Evolutionary conservation across 83 land plant genomes (phyloP).

Genomic region (Isoetes engelmannii): DNA sequence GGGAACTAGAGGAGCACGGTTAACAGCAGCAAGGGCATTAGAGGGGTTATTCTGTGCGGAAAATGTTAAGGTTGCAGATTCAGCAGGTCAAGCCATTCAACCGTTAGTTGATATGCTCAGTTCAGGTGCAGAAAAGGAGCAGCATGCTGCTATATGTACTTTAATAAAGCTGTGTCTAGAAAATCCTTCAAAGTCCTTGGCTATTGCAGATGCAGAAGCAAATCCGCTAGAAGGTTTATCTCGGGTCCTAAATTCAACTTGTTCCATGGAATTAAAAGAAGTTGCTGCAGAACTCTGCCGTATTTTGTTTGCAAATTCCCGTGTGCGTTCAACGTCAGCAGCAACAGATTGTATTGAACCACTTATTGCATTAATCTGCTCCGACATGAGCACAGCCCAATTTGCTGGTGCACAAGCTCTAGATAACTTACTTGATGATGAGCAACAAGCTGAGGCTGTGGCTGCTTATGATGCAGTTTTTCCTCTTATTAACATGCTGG

Average conservation of each 20-base stretch:
- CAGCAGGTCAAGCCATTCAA: constrained; percentile 70
- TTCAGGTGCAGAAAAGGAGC: constrained; percentile 85
- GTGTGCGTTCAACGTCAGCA: constrained; percentile 76
- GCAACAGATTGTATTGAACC: constrained; percentile 93
- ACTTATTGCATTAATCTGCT: constrained; percentile 61
- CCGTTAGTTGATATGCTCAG: constrained; percentile 87
- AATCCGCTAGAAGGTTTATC: constrained; percentile 91
- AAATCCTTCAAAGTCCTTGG: constrained; percentile 77
- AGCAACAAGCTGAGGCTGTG: constrained; percentile 84
- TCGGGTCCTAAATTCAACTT: constrained; percentile 69
- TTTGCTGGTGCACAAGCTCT: constrained; percentile 82
- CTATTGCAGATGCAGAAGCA: constrained; percentile 84
- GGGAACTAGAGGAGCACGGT: constrained; percentile 79
- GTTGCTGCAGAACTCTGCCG: constrained; percentile 83
- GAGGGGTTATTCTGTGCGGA: constrained; percentile 77
- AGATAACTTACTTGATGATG: constrained; percentile 87
- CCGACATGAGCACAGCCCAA: constrained; percentile 66
- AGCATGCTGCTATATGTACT: constrained; percentile 88
- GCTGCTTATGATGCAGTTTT: constrained; percentile 96
- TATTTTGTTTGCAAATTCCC: constrained; percentile 74
- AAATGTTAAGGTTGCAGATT: constrained; percentile 64
- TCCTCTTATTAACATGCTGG: constrained; percentile 79
- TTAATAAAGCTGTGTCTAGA: constrained; percentile 59
- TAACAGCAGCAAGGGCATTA: constrained; percentile 87
- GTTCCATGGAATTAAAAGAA: constrained; percentile 83